phyloP scores from a whole-genome alignment of 352 stramenopile species.

The Plasmopara halstedii region DNA sequence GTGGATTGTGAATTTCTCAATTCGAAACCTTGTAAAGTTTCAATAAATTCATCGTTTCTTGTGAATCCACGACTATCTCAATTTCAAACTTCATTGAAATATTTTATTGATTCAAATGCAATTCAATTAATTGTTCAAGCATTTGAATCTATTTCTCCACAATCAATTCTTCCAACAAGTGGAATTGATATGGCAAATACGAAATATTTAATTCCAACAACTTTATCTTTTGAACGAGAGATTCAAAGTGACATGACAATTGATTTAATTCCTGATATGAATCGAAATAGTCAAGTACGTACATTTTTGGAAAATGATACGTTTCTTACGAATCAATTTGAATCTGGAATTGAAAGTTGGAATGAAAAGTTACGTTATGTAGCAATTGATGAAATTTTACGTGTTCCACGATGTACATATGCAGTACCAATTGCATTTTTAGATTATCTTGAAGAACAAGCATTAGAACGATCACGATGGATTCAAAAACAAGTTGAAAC shows the following conservation, averaged over 20 bases:
- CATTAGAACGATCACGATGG: slow-evolving; percentile 40
- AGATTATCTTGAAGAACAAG: slow-evolving; percentile 63
- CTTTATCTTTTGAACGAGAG: slow-evolving; percentile 29
- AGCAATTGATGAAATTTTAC: slow-evolving; percentile 72
- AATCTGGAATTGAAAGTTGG: slow-evolving; percentile 22
- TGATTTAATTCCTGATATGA: slow-evolving; percentile 6
- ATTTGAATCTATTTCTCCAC: slow-evolving; percentile 37
- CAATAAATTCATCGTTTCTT: too few relatives aligned
- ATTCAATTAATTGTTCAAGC: slow-evolving; percentile 48
- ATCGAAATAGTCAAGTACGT: slow-evolving; percentile 24
- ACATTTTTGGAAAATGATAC: slow-evolving; percentile 60
- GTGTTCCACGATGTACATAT: slow-evolving; percentile 66
- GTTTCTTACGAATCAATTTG: slow-evolving; percentile 40
- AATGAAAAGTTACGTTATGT: slow-evolving; percentile 37
- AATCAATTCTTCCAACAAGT: slow-evolving; percentile 47
- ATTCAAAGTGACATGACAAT: slow-evolving; percentile 15
- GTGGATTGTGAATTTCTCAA: slow-evolving; percentile 47
- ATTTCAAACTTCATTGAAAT: too few relatives aligned
- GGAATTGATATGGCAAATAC: slow-evolving; percentile 65
- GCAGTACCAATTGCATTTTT: slow-evolving; percentile 63
- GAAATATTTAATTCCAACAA: slow-evolving; percentile 73
- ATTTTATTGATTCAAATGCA: too few relatives aligned
- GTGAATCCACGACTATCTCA: too few relatives aligned
- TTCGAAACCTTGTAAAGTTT: slow-evolving; percentile 28
- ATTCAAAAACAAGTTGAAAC: slow-evolving; percentile 39